Evolutionary conservation across 2,329 filamentous ascomycete genomes (phyloP), one percentile per base, ranked within the genome.

Genomic region (Xylaria sp.): DNA sequence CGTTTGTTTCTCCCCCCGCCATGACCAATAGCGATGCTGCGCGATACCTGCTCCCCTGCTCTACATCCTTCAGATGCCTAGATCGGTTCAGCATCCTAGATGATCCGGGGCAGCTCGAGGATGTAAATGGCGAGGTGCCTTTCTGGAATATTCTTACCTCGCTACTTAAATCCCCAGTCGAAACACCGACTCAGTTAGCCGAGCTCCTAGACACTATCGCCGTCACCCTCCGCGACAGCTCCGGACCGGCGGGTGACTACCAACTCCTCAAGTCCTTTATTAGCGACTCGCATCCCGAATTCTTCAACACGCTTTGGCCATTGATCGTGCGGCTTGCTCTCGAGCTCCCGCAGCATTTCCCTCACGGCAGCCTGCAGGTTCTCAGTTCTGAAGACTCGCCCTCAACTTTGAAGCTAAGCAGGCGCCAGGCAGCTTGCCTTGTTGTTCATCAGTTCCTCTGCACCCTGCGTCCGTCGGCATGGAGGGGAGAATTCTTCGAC

Each of bases 21-120:
- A 53, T 53, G 55, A 37, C 29, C 13, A 11, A 37, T 29, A 38
- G 9, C 8, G 27, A 46, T 10, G 15, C 17, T 9, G 29, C 17
- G 27, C 4, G 25, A 49, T 51, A 55, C 11, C 35, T 64, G 13
- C 49, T 62, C n/a, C 54, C 58, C 10, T 56, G 54, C 37, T 52
- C 49, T 25, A 11, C 21, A 29, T 62, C 48, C 10, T 63, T 55
- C 10, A 55, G 25, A 29, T 62, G 58, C 10, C 1, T 55, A 1
- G 58, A 62, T 41, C 54, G 54, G 13, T 58, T 58, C 21, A 58
- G 48, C n/a, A 62, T 58, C n/a, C n/a, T 58, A 1, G 54, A 58
- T 17, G 17, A 52, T 17, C 19, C n/a, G 21, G 35, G 4, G 27
- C 35, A 43, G 9, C 27, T 58, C 10, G 53, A 61, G 35, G 61